Percentiles rank a stretch among this genome's conserved stretches.
phyloP scores from a whole-genome alignment of 2,329 filamentous ascomycete genomes.

The Hymenoscyphus linearis region DNA sequence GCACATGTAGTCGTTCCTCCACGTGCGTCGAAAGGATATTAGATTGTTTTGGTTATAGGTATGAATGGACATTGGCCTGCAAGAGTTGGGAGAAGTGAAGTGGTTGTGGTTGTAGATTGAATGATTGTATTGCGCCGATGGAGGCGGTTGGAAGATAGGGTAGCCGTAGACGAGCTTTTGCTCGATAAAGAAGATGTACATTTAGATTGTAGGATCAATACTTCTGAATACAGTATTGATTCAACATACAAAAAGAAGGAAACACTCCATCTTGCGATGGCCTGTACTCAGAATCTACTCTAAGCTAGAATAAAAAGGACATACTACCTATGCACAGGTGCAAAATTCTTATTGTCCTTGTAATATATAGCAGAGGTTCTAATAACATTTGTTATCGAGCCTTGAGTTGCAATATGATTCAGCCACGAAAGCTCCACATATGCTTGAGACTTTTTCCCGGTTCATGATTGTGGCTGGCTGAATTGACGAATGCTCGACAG shows the following conservation, averaged over 20 bases:
- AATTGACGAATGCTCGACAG: constrained; percentile 11
- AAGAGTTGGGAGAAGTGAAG: background rate
- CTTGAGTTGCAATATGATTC: constrained; percentile 11
- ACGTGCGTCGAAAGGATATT: background rate
- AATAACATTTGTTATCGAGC: constrained; percentile 8
- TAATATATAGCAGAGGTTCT: constrained; percentile 11
- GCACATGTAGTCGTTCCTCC: constrained; percentile 4
- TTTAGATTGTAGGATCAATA: background rate
- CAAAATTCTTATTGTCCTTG: no score
- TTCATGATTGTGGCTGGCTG: constrained; percentile 14
- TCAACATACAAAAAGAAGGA: background rate
- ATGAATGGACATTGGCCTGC: background rate
- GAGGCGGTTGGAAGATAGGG: background rate
- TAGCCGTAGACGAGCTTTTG: no score
- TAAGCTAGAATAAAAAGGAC: no score
- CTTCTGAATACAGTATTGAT: background rate
- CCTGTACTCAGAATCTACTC: no score
- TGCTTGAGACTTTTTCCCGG: background rate
- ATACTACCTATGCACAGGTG: no score
- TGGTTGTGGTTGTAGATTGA: background rate
- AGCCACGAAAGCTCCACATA: constrained; percentile 8
- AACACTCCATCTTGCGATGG: no score
- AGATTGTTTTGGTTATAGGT: background rate
- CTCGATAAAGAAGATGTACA: background rate
- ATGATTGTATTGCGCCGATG: background rate